phyloP scores from a whole-genome alignment of 2,329 filamentous ascomycete genomes.

The Hypoxylon sp. region DNA sequence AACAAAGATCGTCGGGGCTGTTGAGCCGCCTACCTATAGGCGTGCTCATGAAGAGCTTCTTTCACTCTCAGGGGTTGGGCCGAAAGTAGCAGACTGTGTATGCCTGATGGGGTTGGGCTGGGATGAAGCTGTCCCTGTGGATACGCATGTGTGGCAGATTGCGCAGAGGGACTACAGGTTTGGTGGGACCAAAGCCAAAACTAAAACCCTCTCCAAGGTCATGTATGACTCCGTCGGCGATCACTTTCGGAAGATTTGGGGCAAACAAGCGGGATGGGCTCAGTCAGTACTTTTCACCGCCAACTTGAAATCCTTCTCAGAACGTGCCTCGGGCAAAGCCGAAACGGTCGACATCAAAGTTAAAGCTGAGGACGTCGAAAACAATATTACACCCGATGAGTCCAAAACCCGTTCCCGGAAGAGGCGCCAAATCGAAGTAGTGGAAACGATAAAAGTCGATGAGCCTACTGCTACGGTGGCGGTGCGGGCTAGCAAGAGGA shows the following conservation, averaged over 20 bases:
- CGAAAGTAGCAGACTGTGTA: constrained; percentile 97
- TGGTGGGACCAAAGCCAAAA: constrained; percentile 84
- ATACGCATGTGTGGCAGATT: constrained; percentile 99
- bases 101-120: constrained; percentile 96
- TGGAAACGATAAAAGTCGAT: constrained; percentile 47
- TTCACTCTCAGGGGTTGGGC: constrained; percentile 87
- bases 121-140: constrained; percentile 94
- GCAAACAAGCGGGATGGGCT: constrained; percentile 94
- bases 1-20: constrained; percentile 65
- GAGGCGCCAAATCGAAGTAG: constrained; percentile 42
- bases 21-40: constrained; percentile 75
- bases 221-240: constrained; percentile 93
- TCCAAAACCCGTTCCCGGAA: constrained; percentile 42
- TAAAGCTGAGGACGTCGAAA: constrained; percentile 39
- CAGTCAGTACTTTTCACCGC: constrained; percentile 97
- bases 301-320: constrained; percentile 87
- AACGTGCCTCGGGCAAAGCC: constrained; percentile 64
- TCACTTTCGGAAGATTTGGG: constrained; percentile 91
- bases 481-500: constrained; percentile 39
- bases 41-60: constrained; percentile 86
- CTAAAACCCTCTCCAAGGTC: constrained; percentile 85
- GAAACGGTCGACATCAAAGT: constrained; percentile 50
- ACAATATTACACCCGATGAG: constrained; percentile 40
- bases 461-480: constrained; percentile 25
- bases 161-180: constrained; percentile 96